Evolutionary conservation across 148 eudicot species (phyloP).

Genomic region (Diospyros kaki): DNA sequence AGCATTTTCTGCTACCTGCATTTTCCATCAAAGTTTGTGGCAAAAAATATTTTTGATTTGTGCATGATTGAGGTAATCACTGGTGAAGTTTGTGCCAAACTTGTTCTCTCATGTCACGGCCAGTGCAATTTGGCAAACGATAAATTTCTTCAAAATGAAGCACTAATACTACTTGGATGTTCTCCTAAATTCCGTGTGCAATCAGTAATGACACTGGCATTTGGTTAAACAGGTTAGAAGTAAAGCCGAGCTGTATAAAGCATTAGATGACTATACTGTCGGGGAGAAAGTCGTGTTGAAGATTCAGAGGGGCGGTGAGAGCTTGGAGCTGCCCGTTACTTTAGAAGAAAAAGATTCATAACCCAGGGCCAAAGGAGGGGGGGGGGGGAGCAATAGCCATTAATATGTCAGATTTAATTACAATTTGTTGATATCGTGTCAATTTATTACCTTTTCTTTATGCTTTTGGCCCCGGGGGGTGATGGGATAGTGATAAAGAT

Average conservation of each 20-base stretch:
- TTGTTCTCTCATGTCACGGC: too few relatives aligned
- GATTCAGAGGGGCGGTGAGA: conserved; percentile 61
- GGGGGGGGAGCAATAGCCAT: not conserved
- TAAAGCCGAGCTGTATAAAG: conserved; percentile 69
- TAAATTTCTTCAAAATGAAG: not conserved
- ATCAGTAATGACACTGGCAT: not conserved
- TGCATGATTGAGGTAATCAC: too few relatives aligned
- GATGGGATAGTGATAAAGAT: too few relatives aligned
- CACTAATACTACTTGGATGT: not conserved
- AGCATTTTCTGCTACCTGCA: too few relatives aligned
- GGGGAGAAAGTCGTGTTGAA: conserved; percentile 73
- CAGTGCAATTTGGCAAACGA: not conserved
- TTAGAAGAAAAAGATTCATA: conserved; percentile 56
- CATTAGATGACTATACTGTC: conserved; percentile 67
- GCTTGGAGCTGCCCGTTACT: conserved; percentile 57
- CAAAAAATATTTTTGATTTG: not conserved
- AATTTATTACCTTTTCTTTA: too few relatives aligned
- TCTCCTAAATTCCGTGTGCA: not conserved
- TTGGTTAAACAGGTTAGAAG: conserved; percentile 56
- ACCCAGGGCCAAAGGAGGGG: not conserved
- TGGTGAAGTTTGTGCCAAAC: not conserved
- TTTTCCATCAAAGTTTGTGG: too few relatives aligned
- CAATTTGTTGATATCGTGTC: not conserved
- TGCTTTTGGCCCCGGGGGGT: too few relatives aligned
- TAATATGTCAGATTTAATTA: not conserved